Base-by-base conservation (phyloP, 1,139 yeast genomes). In the Debaryomyces robertsiae region DNA sequence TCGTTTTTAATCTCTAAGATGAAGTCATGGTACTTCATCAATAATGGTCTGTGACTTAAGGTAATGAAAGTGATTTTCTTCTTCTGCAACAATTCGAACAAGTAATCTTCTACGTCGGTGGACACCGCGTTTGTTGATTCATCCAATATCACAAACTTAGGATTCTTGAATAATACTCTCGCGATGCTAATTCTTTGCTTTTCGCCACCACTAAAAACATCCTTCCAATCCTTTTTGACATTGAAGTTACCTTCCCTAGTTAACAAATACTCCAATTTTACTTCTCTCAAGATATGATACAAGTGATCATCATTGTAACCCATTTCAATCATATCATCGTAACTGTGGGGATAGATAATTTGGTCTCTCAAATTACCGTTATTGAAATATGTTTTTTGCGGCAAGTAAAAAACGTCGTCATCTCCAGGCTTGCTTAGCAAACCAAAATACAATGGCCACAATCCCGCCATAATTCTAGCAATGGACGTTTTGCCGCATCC, bases 91-190 rank as follows among this genome's bases (percentile, higher is more conserved):
- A 84, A 63, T 56, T 88, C 95, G 63, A 90, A 91, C 45, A 91
- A 71, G 48, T 83, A 79, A 50, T 91, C 97, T 63, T 91, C 98
- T 58, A 88, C 91, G 61, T 91, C 98, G 28, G 87, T 84, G 44
- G 91, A 82, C 11, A 91, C 93, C 0, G 98, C 97, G 57, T 90
- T 87, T 9, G 97, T 91, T 25, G 95, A 88, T 63, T 91, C 97
- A 63, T 91, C 98, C 49, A 91, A 75, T 5, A 91, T 81, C 2
- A 91, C 93, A 62, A 87, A 86, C 58, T 77, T 77, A 32, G 96
- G 96, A 41, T 77, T 75, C 61, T 86, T 87, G 67, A 85, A 89
- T 52, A 91, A 70, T 5, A 91, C 79, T 53, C 97, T 74, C 0
- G 97, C 97, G 69, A 91, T 86, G 64, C 90, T 83, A 59, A 90